Evolutionary conservation across 805 yeast genomes (phyloP), one percentile per base, ranked within the genome.

Genomic region (Barnettozyma botsteinii): DNA sequence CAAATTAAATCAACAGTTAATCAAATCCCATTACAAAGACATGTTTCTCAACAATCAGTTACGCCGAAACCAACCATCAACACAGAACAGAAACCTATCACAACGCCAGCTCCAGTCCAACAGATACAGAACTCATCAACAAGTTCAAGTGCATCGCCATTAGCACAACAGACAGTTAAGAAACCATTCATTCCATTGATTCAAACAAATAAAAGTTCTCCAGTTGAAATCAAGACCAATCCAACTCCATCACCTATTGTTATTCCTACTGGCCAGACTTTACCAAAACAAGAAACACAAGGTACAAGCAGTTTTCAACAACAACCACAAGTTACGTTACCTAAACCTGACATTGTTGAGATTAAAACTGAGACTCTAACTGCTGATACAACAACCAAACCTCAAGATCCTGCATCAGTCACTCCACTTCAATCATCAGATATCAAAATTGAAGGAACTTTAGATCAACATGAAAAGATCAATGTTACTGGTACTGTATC

Each of bases 131-230:
- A n/a, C n/a, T n/a, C n/a, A n/a, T 34, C 30, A 17, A 15, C 28
- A 19, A 20, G 26, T 7, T 12, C 30, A 25, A 15, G 14, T 12
- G 15, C 17, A 3, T 26, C 38, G 4, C 19, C 26, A 11, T 18
- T 14, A 10, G n/a, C 13, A 15, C 18, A 26, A 21, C 26, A 35
- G 13, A 6, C 12, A 11, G 36, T 20, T 13, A 38, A 28, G 14
- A 38, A 32, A 23, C 33, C 36, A 22, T 38, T 38, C 18, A 38
- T 33, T 4, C 41, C 41, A 4, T 28, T 38, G 15, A 38, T 38
- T 11, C 41, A 33, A 24, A 33, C 37, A 2, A 28, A 29, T 14
- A 31, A 31, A 10, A 28, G 28, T 29, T 12, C 33, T 10, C n/a
- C 30, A n/a, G n/a, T 14, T 5, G 33, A 17, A 29, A 21, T 14